Evolutionary conservation across 179 eudicot species (phyloP).

Genomic region (Beta macrorhiza): DNA sequence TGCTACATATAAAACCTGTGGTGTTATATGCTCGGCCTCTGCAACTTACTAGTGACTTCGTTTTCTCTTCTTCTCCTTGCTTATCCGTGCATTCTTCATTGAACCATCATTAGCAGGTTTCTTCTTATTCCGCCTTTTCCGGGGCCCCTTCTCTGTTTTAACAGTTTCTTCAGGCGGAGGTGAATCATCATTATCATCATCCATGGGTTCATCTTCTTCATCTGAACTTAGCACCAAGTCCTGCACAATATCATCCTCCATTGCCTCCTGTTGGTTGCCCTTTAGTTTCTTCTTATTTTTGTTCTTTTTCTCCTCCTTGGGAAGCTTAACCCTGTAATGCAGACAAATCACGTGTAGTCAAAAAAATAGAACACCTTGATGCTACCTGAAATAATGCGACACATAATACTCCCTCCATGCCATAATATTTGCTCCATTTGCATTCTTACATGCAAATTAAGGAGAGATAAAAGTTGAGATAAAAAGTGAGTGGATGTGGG

Average conservation of each 20-base stretch:
- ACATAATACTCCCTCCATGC: not conserved
- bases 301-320: constrained; percentile 41
- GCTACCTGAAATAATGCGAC: not conserved
- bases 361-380: not conserved
- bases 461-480: no score
- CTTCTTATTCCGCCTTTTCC: constrained; percentile 34
- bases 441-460: no score
- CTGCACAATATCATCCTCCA: constrained; percentile 81
- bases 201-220: constrained; percentile 51
- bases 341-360: not conserved
- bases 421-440: no score
- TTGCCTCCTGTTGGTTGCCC: constrained; percentile 28
- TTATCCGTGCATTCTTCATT: constrained; percentile 34
- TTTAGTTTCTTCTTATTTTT: constrained; percentile 47
- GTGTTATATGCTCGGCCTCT: not conserved
- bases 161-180: constrained; percentile 22
- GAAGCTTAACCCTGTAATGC: constrained; percentile 39
- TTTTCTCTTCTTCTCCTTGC: constrained; percentile 65
- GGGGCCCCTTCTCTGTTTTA: constrained; percentile 29
- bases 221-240: constrained; percentile 90
- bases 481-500: no score
- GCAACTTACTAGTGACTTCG: constrained; percentile 31
- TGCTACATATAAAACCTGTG: constrained; percentile 8
- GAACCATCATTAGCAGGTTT: constrained; percentile 32
- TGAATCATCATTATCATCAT: constrained; percentile 14